Conservation (phyloP, 257 asterid genomes). For the Primulina eburnea region DNA sequence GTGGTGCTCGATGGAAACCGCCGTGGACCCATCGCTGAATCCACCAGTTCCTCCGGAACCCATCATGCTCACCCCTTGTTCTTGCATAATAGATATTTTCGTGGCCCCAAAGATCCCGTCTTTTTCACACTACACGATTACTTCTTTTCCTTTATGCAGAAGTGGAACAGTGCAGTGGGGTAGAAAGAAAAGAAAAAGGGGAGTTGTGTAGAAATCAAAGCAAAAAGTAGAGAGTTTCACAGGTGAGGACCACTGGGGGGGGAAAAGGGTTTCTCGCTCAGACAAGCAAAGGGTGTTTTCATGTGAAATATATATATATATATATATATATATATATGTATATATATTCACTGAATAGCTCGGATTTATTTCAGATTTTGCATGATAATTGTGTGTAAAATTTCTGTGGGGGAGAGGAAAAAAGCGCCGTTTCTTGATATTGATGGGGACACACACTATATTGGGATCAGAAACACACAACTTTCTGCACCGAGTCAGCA, state of each 20-base stretch:
- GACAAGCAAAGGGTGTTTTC: background rate
- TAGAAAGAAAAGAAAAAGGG: constrained; percentile 14
- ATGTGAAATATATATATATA: background rate
- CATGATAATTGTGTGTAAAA: constrained; percentile 20
- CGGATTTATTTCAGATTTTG: constrained; percentile 4
- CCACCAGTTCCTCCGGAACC: constrained; percentile 25
- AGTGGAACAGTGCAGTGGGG: constrained; percentile 7
- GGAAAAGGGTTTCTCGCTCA: background rate
- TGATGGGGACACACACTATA: constrained; percentile 25
- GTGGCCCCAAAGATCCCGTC: background rate
- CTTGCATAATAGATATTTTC: constrained; percentile 29
- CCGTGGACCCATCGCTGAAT: constrained; percentile 20
- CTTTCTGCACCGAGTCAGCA: constrained; percentile 56
- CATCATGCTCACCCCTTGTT: constrained; percentile 36
- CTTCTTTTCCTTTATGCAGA: background rate
- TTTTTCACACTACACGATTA: background rate
- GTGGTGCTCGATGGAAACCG: constrained; percentile 32
- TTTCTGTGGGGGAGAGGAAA: background rate
- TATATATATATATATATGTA: background rate
- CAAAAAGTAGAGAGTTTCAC: constrained; percentile 1
- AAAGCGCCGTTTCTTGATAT: constrained; percentile 29
- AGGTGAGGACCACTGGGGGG: background rate
- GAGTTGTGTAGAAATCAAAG: constrained; percentile 30
- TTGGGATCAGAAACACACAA: constrained; percentile 66
- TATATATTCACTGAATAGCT: constrained; percentile 13